Percentiles rank a stretch among this genome's conserved stretches.
phyloP scores from a whole-genome alignment of 2,329 filamentous ascomycete species.

The Ophioceras dolichostomum region DNA sequence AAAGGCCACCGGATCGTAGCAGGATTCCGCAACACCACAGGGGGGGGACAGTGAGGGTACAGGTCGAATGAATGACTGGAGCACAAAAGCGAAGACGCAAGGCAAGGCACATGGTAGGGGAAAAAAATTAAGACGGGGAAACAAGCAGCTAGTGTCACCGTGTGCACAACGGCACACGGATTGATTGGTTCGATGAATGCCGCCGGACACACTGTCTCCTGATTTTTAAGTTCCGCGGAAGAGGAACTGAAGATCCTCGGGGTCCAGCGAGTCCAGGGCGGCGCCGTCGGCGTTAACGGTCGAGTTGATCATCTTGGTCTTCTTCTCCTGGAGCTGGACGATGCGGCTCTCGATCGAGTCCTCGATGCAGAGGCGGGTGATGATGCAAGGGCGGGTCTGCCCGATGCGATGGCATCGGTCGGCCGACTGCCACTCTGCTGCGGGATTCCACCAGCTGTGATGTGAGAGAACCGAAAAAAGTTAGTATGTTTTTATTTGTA shows the following conservation, averaged over 20 bases:
- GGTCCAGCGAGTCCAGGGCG: conserved; percentile 81
- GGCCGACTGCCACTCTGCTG: conserved; percentile 97
- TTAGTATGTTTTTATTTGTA: no score
- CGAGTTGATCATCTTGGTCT: conserved; percentile 93
- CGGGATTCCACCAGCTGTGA: conserved; percentile 96
- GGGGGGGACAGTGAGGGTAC: no score
- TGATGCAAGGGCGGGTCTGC: conserved; percentile 84
- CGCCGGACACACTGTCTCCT: no score
- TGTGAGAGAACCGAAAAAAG: neutral
- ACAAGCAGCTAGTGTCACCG: no score
- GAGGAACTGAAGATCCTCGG: conserved; percentile 90
- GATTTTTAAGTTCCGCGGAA: conserved; percentile 63
- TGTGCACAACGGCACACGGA: no score
- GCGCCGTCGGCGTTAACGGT: conserved; percentile 90
- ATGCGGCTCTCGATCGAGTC: conserved; percentile 95
- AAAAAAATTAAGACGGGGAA: no score
- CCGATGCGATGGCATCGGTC: conserved; percentile 92
- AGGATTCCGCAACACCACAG: no score
- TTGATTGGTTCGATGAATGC: no score
- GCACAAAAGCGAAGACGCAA: no score
- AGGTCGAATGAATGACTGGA: no score
- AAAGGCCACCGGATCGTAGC: no score
- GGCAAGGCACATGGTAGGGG: no score
- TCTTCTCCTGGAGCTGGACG: conserved; percentile 95
- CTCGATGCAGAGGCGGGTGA: conserved; percentile 90